phyloP scores from a whole-genome alignment of 2,329 filamentous ascomycete species.

The Colletotrichum sp. region DNA sequence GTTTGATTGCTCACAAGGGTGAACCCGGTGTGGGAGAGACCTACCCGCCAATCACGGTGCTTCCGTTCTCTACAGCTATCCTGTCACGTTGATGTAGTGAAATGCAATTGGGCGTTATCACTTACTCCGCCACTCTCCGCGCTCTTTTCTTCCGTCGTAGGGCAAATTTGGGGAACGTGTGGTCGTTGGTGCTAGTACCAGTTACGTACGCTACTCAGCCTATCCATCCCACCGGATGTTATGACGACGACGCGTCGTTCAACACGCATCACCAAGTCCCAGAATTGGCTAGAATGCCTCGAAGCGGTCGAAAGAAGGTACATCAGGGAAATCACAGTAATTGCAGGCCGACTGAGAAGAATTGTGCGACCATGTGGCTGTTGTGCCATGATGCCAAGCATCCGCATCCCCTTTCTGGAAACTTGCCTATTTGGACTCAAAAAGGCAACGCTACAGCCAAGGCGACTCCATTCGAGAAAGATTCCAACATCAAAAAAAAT shows the following conservation, averaged over 20 bases:
- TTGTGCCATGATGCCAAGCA: not conserved
- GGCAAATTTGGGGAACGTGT: rapidly evolving
- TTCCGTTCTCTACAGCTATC: not conserved
- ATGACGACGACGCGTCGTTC: not conserved
- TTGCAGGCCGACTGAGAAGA: not conserved
- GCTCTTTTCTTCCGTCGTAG: not conserved
- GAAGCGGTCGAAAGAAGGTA: rapidly evolving
- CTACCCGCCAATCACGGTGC: not conserved
- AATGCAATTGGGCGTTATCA: not conserved
- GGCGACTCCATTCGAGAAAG: not conserved
- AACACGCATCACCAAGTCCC: not conserved
- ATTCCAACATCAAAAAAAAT: not conserved
- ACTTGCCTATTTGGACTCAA: not conserved
- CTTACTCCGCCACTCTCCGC: not conserved
- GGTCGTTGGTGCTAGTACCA: not conserved
- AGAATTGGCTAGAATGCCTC: not conserved
- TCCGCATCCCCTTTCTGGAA: not conserved
- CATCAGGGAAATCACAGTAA: rapidly evolving
- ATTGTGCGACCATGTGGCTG: not conserved
- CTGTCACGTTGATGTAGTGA: not conserved
- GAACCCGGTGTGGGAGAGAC: not conserved
- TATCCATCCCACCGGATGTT: not conserved
- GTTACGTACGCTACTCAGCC: not conserved
- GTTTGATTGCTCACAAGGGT: not conserved
- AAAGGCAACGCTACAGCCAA: not conserved